Evolutionary conservation across 768 basidiomycete species (phyloP).

Genomic region (Neoboletus magnificus): DNA sequence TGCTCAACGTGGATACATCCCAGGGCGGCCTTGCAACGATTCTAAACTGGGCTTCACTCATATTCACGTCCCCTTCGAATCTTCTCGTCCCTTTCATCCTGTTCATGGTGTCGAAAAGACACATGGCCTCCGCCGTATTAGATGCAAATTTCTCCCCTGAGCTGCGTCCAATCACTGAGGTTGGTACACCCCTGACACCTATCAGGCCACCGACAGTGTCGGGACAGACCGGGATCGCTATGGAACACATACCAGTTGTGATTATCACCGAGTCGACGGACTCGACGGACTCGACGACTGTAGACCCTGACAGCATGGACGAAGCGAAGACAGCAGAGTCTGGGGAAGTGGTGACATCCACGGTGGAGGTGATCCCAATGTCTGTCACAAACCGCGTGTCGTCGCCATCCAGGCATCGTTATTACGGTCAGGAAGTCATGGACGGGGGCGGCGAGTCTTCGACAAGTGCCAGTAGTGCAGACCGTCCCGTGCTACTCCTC

Average conservation of each 20-base stretch:
- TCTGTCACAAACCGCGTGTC: constrained; percentile 17
- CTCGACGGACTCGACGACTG: too few species aligned
- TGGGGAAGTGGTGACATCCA: neutral
- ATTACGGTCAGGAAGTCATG: constrained; percentile 16
- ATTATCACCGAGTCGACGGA: constrained; percentile 18
- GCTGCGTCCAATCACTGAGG: neutral
- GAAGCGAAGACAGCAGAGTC: constrained; percentile 7
- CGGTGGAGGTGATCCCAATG: constrained; percentile 11
- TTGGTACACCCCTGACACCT: neutral
- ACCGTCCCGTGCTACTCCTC: neutral
- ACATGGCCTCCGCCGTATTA: constrained; percentile 18
- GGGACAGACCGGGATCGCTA: neutral
- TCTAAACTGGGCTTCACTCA: constrained; percentile 25
- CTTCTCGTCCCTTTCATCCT: constrained; percentile 23
- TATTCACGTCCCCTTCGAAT: constrained; percentile 22
- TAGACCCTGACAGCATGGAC: neutral
- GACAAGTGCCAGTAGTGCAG: neutral
- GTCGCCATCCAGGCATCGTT: constrained; percentile 18
- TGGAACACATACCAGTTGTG: constrained; percentile 16
- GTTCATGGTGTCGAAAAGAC: constrained; percentile 19
- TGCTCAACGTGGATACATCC: neutral
- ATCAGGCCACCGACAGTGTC: neutral
- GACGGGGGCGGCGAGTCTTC: neutral
- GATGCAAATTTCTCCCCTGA: constrained; percentile 10
- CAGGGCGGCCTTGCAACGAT: constrained; percentile 16